phyloP scores from a whole-genome alignment of 192 early-diverging fungal species.

The Mortierella claussenii region DNA sequence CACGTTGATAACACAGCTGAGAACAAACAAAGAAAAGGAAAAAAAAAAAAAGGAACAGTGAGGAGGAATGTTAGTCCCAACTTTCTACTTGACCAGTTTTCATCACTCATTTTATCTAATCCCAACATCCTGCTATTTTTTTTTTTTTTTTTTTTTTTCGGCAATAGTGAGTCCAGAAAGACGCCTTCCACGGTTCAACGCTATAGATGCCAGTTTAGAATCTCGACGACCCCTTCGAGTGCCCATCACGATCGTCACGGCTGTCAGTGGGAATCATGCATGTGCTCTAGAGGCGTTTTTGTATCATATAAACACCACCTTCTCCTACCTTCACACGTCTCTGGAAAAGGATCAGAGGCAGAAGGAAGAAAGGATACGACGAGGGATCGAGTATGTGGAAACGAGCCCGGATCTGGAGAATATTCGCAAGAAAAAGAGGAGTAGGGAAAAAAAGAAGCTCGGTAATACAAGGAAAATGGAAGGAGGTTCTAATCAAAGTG shows the following conservation, averaged over 20 bases:
- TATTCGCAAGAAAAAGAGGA: slow-evolving; percentile 1
- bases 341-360: slow-evolving; percentile 4
- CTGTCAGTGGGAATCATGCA: slow-evolving; percentile 58
- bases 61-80: background rate
- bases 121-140: background rate
- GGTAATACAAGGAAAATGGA: background rate
- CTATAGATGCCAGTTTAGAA: slow-evolving; percentile 19
- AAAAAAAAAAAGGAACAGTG: background rate
- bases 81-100: background rate
- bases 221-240: slow-evolving; percentile 4
- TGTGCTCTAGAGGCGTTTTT: slow-evolving; percentile 61
- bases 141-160: background rate
- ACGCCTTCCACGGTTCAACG: slow-evolving; percentile 8
- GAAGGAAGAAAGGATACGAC: background rate
- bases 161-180: background rate
- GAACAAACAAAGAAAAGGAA: background rate
- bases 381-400: background rate
- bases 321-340: slow-evolving; percentile 11
- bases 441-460: background rate
- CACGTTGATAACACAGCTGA: too few species aligned
- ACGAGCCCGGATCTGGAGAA: slow-evolving; percentile 11
- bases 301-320: slow-evolving; percentile 44
- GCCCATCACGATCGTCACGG: slow-evolving; percentile 62
- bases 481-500: background rate
- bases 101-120: background rate